Percentiles rank a stretch among this genome's conserved stretches.
Evolutionary conservation across 768 basidiomycete genomes (phyloP).

Genomic region (Rhizopogon rudus): DNA sequence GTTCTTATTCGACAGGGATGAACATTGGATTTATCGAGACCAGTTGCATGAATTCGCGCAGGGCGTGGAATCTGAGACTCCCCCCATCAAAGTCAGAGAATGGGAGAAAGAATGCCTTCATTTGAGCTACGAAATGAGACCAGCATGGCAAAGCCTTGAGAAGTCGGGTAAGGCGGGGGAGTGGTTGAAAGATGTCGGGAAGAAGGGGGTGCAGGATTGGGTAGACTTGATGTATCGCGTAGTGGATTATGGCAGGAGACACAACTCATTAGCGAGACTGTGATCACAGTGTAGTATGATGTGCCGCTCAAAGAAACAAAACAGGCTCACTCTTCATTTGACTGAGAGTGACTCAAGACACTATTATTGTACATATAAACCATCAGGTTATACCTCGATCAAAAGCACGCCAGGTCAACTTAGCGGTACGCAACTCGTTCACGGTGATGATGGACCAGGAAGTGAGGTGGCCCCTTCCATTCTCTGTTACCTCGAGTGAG

Average conservation of each 20-base stretch:
- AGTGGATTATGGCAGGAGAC: conserved; percentile 21
- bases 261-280: too few species aligned
- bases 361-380: too few species aligned
- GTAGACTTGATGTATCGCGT: conserved; percentile 39
- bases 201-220: conserved; percentile 56
- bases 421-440: too few species aligned
- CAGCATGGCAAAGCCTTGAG: conserved; percentile 56
- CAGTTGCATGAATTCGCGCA: conserved; percentile 6
- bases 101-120: conserved; percentile 60
- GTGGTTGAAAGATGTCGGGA: conserved; percentile 60
- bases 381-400: too few species aligned
- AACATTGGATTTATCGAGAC: conserved; percentile 69
- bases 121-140: conserved; percentile 43
- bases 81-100: conserved; percentile 24
- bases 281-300: too few species aligned
- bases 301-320: too few species aligned
- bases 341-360: too few species aligned
- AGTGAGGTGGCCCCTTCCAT: too few species aligned
- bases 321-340: too few species aligned
- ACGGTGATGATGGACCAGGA: too few species aligned
- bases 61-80: conserved; percentile 16
- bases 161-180: conserved; percentile 47
- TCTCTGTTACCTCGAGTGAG: too few species aligned
- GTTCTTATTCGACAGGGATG: conserved; percentile 41
- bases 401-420: too few species aligned